Base-by-base conservation (phyloP, 139 green algal genomes). In the Chlamydomonas urium region DNA sequence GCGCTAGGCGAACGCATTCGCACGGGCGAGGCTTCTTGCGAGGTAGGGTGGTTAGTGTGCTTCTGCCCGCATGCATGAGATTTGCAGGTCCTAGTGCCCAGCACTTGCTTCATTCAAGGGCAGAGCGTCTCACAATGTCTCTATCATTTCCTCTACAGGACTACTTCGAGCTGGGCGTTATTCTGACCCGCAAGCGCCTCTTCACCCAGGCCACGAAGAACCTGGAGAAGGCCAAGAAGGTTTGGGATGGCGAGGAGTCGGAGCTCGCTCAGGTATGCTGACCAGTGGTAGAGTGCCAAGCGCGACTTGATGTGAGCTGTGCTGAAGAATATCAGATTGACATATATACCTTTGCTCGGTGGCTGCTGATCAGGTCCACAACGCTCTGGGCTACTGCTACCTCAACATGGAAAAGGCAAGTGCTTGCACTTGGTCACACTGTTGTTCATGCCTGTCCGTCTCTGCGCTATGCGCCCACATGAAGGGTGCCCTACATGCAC, bases 161-260 rank as follows among this genome's bases (percentile, higher is more conserved):
- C 73, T 96, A 92, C 74, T 99, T 96, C 80, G 94, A 99, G 85
- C 90, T 99, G 66, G 95, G 94, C 2, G 90, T 94, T 5, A 90
- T 99, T 65, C 83, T 99, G 75, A 89, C 97, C 34, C 86, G 95
- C 57, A 99, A 99, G 87, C 96, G 97, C 77, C 86, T 98, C 61
- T 99, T 87, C 88, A 94, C 91, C 4, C 90, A 97, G 72, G 94
- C 92, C 28, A 93, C 85, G 33, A 96, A 95, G 77, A 96, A 96
- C 81, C 79, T 97, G 60, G 88, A 96, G 75, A 93, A 92, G 73
- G 90, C 95, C 61, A 92, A 93, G 75, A 89, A 91, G 79, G 79
- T 85, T 56, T 98, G 94, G 95, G 84, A 95, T 72, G 95, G 92
- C 0, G 92, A 97, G 50, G 86, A 92, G 66, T 83, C 85, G 37